Evolutionary conservation across 2,329 filamentous ascomycete genomes (phyloP).

Genomic region (Fusarium buxicola): DNA sequence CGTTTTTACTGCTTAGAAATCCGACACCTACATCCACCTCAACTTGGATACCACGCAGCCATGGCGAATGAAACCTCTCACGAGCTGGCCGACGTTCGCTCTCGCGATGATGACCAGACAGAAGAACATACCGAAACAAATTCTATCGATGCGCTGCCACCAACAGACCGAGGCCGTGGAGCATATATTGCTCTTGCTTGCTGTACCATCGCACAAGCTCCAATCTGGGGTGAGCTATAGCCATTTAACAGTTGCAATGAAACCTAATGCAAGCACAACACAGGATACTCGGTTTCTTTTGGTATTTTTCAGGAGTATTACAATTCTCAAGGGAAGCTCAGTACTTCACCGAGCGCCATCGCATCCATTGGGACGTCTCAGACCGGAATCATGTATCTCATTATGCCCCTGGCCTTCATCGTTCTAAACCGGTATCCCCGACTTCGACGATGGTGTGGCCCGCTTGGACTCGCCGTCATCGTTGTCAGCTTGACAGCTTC

Average conservation of each 20-base stretch:
- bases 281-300: constrained; percentile 59
- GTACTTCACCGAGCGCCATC: constrained; percentile 53
- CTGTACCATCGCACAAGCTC: constrained; percentile 48
- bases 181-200: constrained; percentile 48
- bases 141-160: constrained; percentile 41
- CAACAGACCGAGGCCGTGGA: constrained; percentile 45
- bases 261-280: not conserved
- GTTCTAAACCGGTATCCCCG: constrained; percentile 56
- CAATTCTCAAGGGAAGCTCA: constrained; percentile 65
- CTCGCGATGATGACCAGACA: not conserved
- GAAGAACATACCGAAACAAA: not conserved
- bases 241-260: not conserved
- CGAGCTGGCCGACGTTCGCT: constrained; percentile 26
- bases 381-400: constrained; percentile 64
- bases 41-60: not conserved
- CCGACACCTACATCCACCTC: not conserved
- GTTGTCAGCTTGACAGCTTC: constrained; percentile 61
- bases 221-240: constrained; percentile 47
- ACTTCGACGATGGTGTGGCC: constrained; percentile 54
- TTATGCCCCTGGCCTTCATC: constrained; percentile 61
- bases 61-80: constrained; percentile 29
- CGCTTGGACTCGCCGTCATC: constrained; percentile 59
- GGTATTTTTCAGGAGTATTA: constrained; percentile 78
- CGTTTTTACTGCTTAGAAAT: not conserved
- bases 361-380: constrained; percentile 43